Conservation (phyloP, 306 rosid genomes). For the Ochetophila trinervis region DNA sequence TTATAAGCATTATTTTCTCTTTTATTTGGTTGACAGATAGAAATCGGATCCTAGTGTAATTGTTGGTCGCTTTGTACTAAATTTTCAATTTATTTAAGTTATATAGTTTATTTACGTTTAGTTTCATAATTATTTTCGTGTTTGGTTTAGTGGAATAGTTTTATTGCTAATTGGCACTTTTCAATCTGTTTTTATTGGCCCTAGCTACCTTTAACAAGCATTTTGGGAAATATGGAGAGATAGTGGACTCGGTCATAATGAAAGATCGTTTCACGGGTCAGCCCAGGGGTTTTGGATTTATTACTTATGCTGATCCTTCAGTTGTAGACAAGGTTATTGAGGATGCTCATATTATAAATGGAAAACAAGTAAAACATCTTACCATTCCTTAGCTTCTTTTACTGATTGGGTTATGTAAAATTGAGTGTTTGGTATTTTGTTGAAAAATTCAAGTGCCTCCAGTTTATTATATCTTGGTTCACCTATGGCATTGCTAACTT, state of each 20-base stretch:
- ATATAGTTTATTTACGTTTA: not conserved
- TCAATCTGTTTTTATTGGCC: not conserved
- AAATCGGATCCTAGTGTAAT: not conserved
- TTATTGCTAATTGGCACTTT: not conserved
- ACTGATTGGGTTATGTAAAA: not conserved
- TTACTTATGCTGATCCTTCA: slow-evolving; percentile 78
- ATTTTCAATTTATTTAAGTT: not conserved
- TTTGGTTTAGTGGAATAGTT: not conserved
- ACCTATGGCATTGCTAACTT: not conserved
- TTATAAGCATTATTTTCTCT: no score
- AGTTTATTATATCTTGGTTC: not conserved
- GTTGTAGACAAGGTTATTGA: slow-evolving; percentile 80
- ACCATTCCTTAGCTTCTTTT: not conserved
- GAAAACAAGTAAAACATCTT: slow-evolving; percentile 56
- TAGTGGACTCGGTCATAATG: slow-evolving; percentile 89
- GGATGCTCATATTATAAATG: slow-evolving; percentile 69
- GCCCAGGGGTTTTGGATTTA: slow-evolving; percentile 89
- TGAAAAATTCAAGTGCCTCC: not conserved
- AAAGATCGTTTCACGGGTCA: slow-evolving; percentile 80
- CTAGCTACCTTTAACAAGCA: slow-evolving; percentile 72
- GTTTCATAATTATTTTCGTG: not conserved
- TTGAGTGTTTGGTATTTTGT: not conserved
- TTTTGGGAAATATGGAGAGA: slow-evolving; percentile 87
- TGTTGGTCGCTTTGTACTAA: not conserved
- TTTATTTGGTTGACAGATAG: no score